Percentiles rank a stretch among this genome's conserved stretches.
Evolutionary conservation across 2,329 filamentous ascomycete species (phyloP).

Genomic region (Penicillium digitatum): DNA sequence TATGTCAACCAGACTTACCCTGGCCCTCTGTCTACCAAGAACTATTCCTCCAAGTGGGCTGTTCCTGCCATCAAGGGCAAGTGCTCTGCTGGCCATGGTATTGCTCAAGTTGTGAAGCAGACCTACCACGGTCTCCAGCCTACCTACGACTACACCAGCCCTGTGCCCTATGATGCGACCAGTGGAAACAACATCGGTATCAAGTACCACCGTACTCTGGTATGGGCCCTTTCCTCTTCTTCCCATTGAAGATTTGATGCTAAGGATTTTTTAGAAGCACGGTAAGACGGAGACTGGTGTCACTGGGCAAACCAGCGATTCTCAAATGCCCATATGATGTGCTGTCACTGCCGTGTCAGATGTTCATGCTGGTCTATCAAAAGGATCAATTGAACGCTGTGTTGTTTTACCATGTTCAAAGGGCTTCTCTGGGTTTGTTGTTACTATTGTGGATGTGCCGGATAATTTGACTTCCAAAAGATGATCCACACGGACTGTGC

Average conservation of each 20-base stretch:
- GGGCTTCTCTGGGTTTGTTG: background rate
- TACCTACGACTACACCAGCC: slow-evolving; percentile 36
- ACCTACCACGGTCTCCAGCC: slow-evolving; percentile 28
- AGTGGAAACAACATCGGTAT: slow-evolving; percentile 27
- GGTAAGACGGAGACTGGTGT: slow-evolving; percentile 14
- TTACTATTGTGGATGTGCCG: background rate
- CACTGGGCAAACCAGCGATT: slow-evolving; percentile 6
- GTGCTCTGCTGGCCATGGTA: slow-evolving; percentile 37
- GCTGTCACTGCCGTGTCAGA: background rate
- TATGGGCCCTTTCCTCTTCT: background rate
- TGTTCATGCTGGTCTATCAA: background rate
- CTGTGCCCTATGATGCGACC: slow-evolving; percentile 30
- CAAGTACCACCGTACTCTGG: slow-evolving; percentile 20
- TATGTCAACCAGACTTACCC: slow-evolving; percentile 56
- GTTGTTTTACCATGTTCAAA: background rate
- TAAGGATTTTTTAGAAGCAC: slow-evolving; percentile 14
- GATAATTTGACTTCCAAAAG: background rate
- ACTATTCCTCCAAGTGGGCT: slow-evolving; percentile 31
- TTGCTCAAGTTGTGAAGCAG: slow-evolving; percentile 33
- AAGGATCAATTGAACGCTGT: background rate
- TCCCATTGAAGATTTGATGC: background rate
- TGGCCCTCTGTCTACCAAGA: slow-evolving; percentile 38
- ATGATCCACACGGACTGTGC: background rate
- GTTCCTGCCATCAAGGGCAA: slow-evolving; percentile 26
- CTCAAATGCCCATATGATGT: background rate